Evolutionary conservation across 164 flowering plant genomes (phyloP).

Genomic region (Litsea cubeba): DNA sequence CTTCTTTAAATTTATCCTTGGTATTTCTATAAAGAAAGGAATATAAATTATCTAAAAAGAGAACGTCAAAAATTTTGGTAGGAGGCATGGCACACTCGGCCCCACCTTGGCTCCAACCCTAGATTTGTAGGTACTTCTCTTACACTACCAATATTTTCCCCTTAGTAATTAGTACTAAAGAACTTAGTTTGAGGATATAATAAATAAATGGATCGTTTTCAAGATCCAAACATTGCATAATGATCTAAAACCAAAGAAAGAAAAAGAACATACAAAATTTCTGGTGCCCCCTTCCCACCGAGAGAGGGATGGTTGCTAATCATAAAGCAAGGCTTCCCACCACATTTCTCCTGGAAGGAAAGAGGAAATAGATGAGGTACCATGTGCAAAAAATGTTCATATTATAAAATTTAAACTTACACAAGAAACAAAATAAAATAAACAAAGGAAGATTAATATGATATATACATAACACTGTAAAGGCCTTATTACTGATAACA

Average conservation of each 20-base stretch:
- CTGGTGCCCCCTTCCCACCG: conserved; percentile 30
- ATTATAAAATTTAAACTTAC: no score
- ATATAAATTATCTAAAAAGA: not conserved
- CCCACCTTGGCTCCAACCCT: not conserved
- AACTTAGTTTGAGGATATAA: not conserved
- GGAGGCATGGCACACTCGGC: not conserved
- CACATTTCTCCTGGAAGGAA: conserved; percentile 52
- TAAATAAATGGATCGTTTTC: not conserved
- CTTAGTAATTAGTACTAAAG: not conserved
- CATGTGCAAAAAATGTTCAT: not conserved
- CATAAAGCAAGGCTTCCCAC: conserved; percentile 58
- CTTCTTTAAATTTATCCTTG: no score
- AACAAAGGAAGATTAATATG: not conserved
- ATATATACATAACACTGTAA: no score
- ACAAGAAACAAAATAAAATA: not conserved
- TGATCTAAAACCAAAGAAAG: not conserved
- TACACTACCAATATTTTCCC: not conserved
- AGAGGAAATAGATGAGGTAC: not conserved
- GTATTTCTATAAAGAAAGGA: no score
- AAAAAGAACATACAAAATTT: conserved; percentile 47
- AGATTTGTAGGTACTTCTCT: not conserved
- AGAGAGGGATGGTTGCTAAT: conserved; percentile 49
- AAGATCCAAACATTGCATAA: no score
- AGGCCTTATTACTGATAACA: no score
- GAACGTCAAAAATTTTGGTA: not conserved